These are phyloP conservation scores for Zygosaccharomyces bisporus DNA, from an alignment of 805 yeast species.

Conservation along the genomic window DNA sequence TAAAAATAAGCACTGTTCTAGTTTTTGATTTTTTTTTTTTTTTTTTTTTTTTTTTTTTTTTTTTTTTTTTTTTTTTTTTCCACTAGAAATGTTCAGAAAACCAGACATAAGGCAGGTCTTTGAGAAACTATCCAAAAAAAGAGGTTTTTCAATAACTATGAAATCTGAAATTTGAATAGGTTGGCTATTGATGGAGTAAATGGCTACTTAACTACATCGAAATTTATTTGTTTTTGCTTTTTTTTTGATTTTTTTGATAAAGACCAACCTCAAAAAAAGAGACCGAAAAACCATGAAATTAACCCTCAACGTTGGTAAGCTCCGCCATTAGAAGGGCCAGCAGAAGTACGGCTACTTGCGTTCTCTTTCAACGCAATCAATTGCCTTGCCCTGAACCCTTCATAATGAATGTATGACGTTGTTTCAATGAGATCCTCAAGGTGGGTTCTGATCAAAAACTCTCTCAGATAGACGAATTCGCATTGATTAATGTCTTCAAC, in stretches of 20 bases:
- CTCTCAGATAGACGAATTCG: slow-evolving; percentile 91
- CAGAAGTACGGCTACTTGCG: slow-evolving; percentile 45
- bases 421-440: slow-evolving; percentile 94
- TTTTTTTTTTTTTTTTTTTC: too few relatives aligned
- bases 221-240: not conserved
- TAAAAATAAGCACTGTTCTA: too few relatives aligned
- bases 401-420: slow-evolving; percentile 84
- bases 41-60: too few relatives aligned
- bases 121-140: too few relatives aligned
- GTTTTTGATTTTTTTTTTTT: too few relatives aligned
- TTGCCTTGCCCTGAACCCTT: slow-evolving; percentile 89
- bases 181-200: slow-evolving; percentile 1
- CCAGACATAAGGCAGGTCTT: too few relatives aligned
- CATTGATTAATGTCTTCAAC: slow-evolving; percentile 94
- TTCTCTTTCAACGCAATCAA: slow-evolving; percentile 90
- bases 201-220: not conserved
- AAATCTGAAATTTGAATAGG: not conserved
- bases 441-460: slow-evolving; percentile 91
- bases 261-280: not conserved
- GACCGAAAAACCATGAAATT: not conserved
- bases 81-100: too few relatives aligned
- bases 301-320: slow-evolving; percentile 19
- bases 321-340: slow-evolving; percentile 32
- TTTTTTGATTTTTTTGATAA: not conserved
- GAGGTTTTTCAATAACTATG: too few relatives aligned